These are phyloP conservation scores for Candida piceae DNA, from an alignment of 805 yeast genomes.

Conservation along the genomic window DNA sequence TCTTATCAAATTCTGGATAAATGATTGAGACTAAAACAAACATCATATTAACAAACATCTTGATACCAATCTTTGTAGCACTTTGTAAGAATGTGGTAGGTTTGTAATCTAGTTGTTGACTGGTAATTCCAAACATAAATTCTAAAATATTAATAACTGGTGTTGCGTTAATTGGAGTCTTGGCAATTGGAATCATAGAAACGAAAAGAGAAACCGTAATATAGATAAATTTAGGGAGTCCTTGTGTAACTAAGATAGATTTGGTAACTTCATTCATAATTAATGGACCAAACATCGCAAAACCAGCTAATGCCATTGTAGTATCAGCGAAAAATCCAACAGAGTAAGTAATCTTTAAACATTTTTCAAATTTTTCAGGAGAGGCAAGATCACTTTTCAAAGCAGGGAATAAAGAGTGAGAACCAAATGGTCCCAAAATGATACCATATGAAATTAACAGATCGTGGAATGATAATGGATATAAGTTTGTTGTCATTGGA, in stretches of 20 bases:
- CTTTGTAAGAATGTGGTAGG: slow-evolving; percentile 10
- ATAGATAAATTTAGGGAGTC: slow-evolving; percentile 62
- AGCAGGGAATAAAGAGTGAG: slow-evolving; percentile 80
- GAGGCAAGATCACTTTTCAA: slow-evolving; percentile 70
- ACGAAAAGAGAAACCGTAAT: slow-evolving; percentile 59
- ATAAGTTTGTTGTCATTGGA: slow-evolving; percentile 40
- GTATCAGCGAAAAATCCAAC: slow-evolving; percentile 56
- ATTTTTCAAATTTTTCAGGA: slow-evolving; percentile 51
- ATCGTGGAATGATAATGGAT: slow-evolving; percentile 34
- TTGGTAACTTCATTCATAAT: slow-evolving; percentile 75
- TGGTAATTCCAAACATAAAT: slow-evolving; percentile 29
- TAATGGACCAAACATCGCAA: slow-evolving; percentile 71
- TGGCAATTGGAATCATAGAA: slow-evolving; percentile 78
- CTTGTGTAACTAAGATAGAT: slow-evolving; percentile 58
- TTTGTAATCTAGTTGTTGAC: slow-evolving; percentile 20
- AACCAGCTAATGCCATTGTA: slow-evolving; percentile 60
- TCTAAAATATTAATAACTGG: slow-evolving; percentile 82
- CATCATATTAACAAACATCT: slow-evolving; percentile 50
- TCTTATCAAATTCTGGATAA: slow-evolving; percentile 79
- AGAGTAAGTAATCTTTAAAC: slow-evolving; percentile 51
- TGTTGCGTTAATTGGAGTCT: slow-evolving; percentile 80
- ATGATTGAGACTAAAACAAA: slow-evolving; percentile 64
- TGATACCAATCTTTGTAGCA: slow-evolving; percentile 25
- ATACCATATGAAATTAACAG: slow-evolving; percentile 54
- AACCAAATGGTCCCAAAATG: slow-evolving; percentile 76